Percentiles rank a stretch among this genome's conserved stretches.
These are phyloP conservation scores for Aspergillus neoniger DNA, from an alignment of 2,329 filamentous ascomycete species.

Conservation along the genomic window DNA sequence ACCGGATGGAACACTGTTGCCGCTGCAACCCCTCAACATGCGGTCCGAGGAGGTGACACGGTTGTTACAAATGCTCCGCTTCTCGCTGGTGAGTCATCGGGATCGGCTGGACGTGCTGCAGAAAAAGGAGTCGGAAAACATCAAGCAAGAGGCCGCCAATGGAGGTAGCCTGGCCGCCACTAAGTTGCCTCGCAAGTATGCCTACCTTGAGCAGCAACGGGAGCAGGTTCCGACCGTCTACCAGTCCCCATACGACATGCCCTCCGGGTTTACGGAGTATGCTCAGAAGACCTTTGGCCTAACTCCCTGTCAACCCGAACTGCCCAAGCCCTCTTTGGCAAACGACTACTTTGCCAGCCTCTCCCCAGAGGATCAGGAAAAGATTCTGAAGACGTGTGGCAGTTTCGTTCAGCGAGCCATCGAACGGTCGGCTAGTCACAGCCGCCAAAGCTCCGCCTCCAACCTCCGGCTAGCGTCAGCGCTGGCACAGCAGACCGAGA, in stretches of 20 bases:
- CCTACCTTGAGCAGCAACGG: slow-evolving; percentile 43
- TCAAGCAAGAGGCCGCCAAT: slow-evolving; percentile 36
- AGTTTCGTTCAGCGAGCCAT: slow-evolving; percentile 44
- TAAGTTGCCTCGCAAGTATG: slow-evolving; percentile 41
- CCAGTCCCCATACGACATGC: slow-evolving; percentile 47
- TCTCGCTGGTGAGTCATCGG: slow-evolving; percentile 44
- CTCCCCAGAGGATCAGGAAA: slow-evolving; percentile 43
- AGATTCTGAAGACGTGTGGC: slow-evolving; percentile 46
- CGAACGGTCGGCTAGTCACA: slow-evolving; percentile 39
- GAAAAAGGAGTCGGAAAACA: slow-evolving; percentile 39
- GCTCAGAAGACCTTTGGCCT: slow-evolving; percentile 43
- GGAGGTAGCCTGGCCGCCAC: slow-evolving; percentile 32
- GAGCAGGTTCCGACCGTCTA: slow-evolving; percentile 43
- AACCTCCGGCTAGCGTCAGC: slow-evolving; percentile 42
- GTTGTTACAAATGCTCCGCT: slow-evolving; percentile 46
- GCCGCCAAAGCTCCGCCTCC: slow-evolving; percentile 40
- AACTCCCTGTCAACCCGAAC: slow-evolving; percentile 35
- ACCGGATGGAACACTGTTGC: slow-evolving; percentile 40
- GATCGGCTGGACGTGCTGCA: slow-evolving; percentile 42
- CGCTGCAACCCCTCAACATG: slow-evolving; percentile 46
- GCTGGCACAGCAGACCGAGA: slow-evolving; percentile 43
- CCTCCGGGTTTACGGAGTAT: slow-evolving; percentile 45
- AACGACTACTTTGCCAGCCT: slow-evolving; percentile 46
- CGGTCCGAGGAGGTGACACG: slow-evolving; percentile 46
- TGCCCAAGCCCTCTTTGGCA: slow-evolving; percentile 43